Conservation (phyloP, 306 rosid species). For the Cucumis cinereus region DNA sequence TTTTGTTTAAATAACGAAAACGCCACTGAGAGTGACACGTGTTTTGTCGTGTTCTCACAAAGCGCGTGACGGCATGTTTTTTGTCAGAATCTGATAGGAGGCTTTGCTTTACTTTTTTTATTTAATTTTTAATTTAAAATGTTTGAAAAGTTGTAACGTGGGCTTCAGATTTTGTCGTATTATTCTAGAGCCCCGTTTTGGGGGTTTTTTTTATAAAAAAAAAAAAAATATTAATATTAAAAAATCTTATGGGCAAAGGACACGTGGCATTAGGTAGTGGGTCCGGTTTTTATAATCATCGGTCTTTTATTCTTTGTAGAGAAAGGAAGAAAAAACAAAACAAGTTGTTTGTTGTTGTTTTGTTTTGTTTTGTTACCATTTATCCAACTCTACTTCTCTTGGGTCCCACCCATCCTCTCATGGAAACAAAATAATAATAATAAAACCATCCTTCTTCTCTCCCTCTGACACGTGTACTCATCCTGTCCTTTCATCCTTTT, state of each 20-base stretch:
- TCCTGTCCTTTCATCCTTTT: neutral
- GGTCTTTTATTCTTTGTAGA: slow-evolving; percentile 17
- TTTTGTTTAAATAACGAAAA: neutral
- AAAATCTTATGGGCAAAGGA: slow-evolving; percentile 10
- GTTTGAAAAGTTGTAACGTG: neutral
- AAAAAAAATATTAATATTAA: too few species aligned
- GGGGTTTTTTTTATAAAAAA: neutral
- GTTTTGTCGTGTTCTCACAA: slow-evolving; percentile 44
- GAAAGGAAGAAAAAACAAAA: neutral
- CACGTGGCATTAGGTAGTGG: slow-evolving; percentile 29
- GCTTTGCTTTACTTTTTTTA: neutral
- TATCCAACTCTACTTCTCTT: neutral
- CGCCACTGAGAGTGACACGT: slow-evolving; percentile 32
- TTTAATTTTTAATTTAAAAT: neutral
- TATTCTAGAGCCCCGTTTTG: slow-evolving; percentile 15
- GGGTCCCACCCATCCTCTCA: slow-evolving; percentile 7
- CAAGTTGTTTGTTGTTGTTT: slow-evolving; percentile 11
- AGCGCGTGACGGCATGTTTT: slow-evolving; percentile 63
- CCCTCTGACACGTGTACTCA: slow-evolving; percentile 18
- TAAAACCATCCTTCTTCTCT: neutral
- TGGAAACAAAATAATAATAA: neutral
- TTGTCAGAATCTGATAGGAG: slow-evolving; percentile 29
- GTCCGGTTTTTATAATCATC: slow-evolving; percentile 5
- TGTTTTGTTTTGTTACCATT: neutral
- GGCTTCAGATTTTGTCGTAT: slow-evolving; percentile 57